Evolutionary conservation across 2,329 filamentous ascomycete genomes (phyloP).

Genomic region (Curvularia hawaiiensis): DNA sequence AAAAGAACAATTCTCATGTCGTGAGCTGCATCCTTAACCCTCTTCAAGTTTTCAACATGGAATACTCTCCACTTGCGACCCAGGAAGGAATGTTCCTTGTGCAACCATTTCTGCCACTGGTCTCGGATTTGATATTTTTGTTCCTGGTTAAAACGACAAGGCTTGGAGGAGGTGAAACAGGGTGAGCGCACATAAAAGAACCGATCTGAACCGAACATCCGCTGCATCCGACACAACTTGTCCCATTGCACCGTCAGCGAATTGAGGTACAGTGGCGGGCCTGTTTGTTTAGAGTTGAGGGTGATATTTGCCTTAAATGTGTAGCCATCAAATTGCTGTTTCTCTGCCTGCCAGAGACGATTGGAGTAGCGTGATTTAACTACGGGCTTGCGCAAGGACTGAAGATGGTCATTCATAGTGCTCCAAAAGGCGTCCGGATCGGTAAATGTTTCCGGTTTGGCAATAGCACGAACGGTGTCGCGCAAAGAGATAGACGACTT

Average conservation of each 20-base stretch:
- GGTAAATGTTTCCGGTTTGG: constrained; percentile 4
- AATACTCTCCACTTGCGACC: constrained; percentile 51
- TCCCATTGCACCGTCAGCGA: constrained; percentile 37
- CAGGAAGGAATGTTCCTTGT: constrained; percentile 45
- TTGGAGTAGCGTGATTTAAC: constrained; percentile 19
- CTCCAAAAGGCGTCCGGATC: constrained; percentile 31
- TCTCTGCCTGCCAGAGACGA: constrained; percentile 34
- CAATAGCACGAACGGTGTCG: constrained; percentile 23
- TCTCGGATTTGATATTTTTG: constrained; percentile 25
- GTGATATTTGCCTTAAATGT: constrained; percentile 42
- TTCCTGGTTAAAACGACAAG: constrained; percentile 12
- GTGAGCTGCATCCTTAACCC: constrained; percentile 17
- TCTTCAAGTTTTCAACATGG: constrained; percentile 46
- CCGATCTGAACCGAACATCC: constrained; percentile 47
- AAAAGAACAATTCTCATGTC: constrained; percentile 44
- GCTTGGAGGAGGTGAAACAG: constrained; percentile 24
- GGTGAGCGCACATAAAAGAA: constrained; percentile 51
- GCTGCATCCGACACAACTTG: constrained; percentile 44
- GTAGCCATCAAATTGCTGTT: constrained; percentile 31
- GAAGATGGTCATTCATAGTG: constrained; percentile 9
- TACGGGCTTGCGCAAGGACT: not conserved
- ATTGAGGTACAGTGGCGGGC: constrained; percentile 32
- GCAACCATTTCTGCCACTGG: constrained; percentile 45
- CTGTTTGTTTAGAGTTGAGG: constrained; percentile 21
- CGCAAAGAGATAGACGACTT: constrained; percentile 17